phyloP scores from a whole-genome alignment of 148 eudicot genomes.

The Talinum fruticosum region DNA sequence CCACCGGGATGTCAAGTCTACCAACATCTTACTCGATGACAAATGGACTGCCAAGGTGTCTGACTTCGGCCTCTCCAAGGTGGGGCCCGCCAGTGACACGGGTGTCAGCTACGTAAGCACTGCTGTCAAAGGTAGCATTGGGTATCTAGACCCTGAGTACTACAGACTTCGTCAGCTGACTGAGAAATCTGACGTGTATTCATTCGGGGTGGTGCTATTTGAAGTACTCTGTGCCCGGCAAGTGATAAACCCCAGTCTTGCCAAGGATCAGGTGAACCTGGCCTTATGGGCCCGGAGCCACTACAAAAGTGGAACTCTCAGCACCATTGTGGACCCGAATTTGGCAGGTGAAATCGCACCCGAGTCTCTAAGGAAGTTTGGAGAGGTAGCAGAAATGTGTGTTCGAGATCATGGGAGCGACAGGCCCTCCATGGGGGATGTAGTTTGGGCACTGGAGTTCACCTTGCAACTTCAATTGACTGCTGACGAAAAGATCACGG shows the following conservation, averaged over 20 bases:
- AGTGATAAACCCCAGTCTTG: constrained; percentile 14
- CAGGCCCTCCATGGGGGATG: constrained; percentile 45
- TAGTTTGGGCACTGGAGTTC: constrained; percentile 42
- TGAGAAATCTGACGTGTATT: constrained; percentile 47
- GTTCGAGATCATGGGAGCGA: constrained; percentile 27
- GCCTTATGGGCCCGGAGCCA: constrained; percentile 35
- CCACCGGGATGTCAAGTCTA: constrained; percentile 28
- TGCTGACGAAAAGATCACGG: constrained; percentile 11
- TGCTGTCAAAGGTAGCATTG: constrained; percentile 43
- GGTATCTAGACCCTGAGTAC: constrained; percentile 53
- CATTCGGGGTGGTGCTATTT: constrained; percentile 50
- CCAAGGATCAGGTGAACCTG: constrained; percentile 40
- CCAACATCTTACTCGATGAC: constrained; percentile 22
- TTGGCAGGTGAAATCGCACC: constrained; percentile 36
- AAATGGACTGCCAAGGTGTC: constrained; percentile 30
- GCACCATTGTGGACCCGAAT: constrained; percentile 38
- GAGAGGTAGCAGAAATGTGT: constrained; percentile 37
- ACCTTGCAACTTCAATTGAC: constrained; percentile 37
- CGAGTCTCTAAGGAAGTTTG: constrained; percentile 39
- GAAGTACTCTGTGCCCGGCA: constrained; percentile 53
- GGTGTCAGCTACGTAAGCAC: constrained; percentile 37
- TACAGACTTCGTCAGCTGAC: constrained; percentile 35
- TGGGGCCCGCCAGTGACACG: constrained; percentile 11
- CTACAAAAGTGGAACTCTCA: constrained; percentile 30
- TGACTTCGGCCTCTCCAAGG: constrained; percentile 27